Conservation (phyloP, 805 yeast genomes). For the Yamadazyma kitorensis region DNA sequence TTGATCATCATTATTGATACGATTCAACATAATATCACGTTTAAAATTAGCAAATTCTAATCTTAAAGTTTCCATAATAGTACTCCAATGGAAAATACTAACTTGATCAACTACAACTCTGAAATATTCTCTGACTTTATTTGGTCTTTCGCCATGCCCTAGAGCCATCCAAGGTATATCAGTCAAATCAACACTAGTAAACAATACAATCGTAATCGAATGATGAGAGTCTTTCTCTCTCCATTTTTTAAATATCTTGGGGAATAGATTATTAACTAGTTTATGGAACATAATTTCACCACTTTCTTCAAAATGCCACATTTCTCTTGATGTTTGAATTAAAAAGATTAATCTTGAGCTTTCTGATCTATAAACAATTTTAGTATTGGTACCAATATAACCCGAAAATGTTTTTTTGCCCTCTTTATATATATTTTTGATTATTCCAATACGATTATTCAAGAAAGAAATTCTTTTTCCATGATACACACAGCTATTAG, state of each 20-base stretch:
- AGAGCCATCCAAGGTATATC: conserved; percentile 52
- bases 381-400: conserved; percentile 70
- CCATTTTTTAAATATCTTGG: conserved; percentile 87
- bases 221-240: conserved; percentile 85
- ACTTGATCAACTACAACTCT: conserved; percentile 95
- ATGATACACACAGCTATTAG: conserved; percentile 61
- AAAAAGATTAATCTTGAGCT: conserved; percentile 80
- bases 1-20: conserved; percentile 10
- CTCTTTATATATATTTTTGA: conserved; percentile 60
- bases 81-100: conserved; percentile 83
- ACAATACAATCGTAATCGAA: conserved; percentile 81
- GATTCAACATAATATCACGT: conserved; percentile 61
- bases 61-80: conserved; percentile 83
- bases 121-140: conserved; percentile 72
- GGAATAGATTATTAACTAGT: conserved; percentile 87
- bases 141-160: conserved; percentile 68
- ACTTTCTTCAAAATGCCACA: conserved; percentile 97
- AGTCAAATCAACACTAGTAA: conserved; percentile 73
- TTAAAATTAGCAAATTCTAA: conserved; percentile 82
- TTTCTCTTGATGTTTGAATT: conserved; percentile 87
- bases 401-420: conserved; percentile 76
- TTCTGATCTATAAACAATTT: conserved; percentile 84
- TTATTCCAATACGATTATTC: conserved; percentile 57
- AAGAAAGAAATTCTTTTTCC: conserved; percentile 65
- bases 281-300: conserved; percentile 94